Evolutionary conservation across 2,329 filamentous ascomycete species (phyloP).

Genomic region (Pezicula radicicola): DNA sequence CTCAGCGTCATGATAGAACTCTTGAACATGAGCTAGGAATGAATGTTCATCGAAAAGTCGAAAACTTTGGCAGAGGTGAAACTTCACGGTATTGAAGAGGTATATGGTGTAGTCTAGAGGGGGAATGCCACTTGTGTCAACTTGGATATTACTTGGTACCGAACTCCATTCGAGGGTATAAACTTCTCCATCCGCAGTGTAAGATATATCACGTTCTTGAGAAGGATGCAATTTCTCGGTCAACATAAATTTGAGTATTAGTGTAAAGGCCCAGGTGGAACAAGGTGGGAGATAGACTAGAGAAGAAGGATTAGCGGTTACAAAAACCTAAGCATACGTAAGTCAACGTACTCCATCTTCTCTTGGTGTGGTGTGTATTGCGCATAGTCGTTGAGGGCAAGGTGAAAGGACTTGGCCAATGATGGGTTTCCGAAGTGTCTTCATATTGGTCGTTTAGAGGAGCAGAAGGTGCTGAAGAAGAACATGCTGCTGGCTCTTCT

Average conservation of each 20-base stretch:
- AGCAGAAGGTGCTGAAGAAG: too few relatives aligned
- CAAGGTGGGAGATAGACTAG: conserved; percentile 30
- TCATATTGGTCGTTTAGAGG: too few relatives aligned
- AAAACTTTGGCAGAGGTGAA: conserved; percentile 35
- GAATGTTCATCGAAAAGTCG: conserved; percentile 31
- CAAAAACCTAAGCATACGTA: neutral
- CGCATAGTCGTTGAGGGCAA: too few relatives aligned
- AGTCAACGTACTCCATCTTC: conserved; percentile 33
- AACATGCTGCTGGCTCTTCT: too few relatives aligned
- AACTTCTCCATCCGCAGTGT: conserved; percentile 26
- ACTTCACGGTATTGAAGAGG: conserved; percentile 30
- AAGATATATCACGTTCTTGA: conserved; percentile 10
- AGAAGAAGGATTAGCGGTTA: neutral
- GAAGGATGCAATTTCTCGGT: conserved; percentile 26
- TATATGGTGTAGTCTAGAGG: conserved; percentile 25
- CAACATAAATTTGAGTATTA: conserved; percentile 29
- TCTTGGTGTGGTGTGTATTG: conserved; percentile 24
- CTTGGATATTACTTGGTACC: conserved; percentile 10
- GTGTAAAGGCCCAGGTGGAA: conserved; percentile 33
- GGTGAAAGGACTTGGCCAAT: too few relatives aligned
- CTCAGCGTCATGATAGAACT: conserved; percentile 22
- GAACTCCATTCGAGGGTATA: conserved; percentile 23
- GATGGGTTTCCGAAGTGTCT: too few relatives aligned
- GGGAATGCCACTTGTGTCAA: conserved; percentile 31
- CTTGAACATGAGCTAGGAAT: conserved; percentile 26